Base-by-base conservation (phyloP, 306 rosid genomes). In the Prunus dulcis region DNA sequence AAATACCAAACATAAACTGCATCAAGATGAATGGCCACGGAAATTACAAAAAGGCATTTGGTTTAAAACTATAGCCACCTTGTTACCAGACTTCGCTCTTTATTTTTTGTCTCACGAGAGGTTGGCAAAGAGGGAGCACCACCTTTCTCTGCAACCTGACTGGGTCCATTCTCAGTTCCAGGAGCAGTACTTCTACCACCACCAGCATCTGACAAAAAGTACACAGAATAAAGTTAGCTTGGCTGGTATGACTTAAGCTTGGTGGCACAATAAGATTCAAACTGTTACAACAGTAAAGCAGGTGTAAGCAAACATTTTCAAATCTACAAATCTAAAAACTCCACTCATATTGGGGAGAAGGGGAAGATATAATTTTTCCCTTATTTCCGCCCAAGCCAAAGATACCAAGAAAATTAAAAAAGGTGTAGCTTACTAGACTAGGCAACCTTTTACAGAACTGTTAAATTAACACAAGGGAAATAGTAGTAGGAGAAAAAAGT, bases 141-240 rank as follows among this genome's bases (percentile, higher is more conserved):
- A 73, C 77, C 82, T 86, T 89, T 92, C 87, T 89, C 99, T 53
- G 77, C 76, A 56, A 77, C 82, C 86, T 82, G 93, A 81, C 71
- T 86, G 63, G 81, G 64, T 72, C 97, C 97, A 86, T 80, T 87
- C 79, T 88, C 93, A 72, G 85, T 90, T 58, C 87, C 92, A 53
- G 86, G 67, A 74, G 85, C 90, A 78, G 89, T 70, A 77, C 66
- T 85, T 86, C 92, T 89, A 85, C 93, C 85, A 71, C 88, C 86
- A 47, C 82, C 89, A 79, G 89, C 81, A 87, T 90, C 98, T 95
- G 86, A 71, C 72, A 56, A 82, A 62, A 85, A 49, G 64, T 74
- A 79, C 58, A 82, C 49, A 78, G 51, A 62, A 81, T 63, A 79
- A 38, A 63, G 52, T 67, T 70, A 57, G 75, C 64, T 73, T 75